phyloP scores from a whole-genome alignment of 768 basidiomycete genomes.

The Thelephora aurantiotincta region DNA sequence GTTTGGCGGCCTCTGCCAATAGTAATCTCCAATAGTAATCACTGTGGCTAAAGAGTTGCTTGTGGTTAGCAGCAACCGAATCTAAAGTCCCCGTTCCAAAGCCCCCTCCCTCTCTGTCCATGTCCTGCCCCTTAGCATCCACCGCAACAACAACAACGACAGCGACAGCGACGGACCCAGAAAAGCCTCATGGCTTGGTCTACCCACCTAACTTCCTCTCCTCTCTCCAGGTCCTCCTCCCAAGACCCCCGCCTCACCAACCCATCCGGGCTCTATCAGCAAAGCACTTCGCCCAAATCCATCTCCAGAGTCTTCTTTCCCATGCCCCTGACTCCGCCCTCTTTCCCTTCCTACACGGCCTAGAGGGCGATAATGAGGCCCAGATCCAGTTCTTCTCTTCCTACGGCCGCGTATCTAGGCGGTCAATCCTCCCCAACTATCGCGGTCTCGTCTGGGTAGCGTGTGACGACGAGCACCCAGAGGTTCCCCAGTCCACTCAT shows the following conservation, averaged over 20 bases:
- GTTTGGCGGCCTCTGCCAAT: no score
- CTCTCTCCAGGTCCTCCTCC: conserved; percentile 13
- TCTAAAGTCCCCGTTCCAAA: no score
- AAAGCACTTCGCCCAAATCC: conserved; percentile 41
- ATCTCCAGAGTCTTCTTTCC: conserved; percentile 44
- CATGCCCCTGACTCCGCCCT: conserved; percentile 72
- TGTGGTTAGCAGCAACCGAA: no score
- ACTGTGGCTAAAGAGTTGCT: no score
- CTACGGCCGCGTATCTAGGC: conserved; percentile 2
- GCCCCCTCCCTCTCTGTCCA: not conserved
- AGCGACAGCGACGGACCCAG: not conserved
- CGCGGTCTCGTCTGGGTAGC: conserved; percentile 79
- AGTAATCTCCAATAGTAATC: no score
- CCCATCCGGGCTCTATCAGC: conserved; percentile 29
- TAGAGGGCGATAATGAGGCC: conserved; percentile 66
- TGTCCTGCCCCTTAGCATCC: not conserved
- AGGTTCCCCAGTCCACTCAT: not conserved
- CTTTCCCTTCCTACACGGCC: conserved; percentile 82
- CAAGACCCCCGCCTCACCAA: conserved; percentile 21
- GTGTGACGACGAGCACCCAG: conserved; percentile 47
- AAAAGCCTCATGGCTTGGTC: conserved; percentile 8
- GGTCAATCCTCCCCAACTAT: conserved; percentile 22
- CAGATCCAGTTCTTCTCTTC: conserved; percentile 73
- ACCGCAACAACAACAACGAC: not conserved
- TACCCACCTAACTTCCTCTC: conserved; percentile 11